Evolutionary conservation across 805 yeast genomes (phyloP).

Genomic region (Sugiyamaella chiloensis): DNA sequence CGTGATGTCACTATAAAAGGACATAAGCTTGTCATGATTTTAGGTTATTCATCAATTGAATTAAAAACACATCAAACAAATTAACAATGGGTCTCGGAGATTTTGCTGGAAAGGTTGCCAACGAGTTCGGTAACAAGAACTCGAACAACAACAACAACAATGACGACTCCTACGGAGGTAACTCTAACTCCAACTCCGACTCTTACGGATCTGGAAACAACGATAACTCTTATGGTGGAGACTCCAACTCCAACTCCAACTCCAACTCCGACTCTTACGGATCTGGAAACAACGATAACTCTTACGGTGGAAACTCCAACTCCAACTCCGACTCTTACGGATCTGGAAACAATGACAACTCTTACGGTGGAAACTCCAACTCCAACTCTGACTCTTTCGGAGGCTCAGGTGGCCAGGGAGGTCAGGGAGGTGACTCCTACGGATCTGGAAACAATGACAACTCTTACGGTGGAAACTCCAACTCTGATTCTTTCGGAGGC

Average conservation of each 20-base stretch:
- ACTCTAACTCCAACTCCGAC: neutral
- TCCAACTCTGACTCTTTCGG: slow-evolving; percentile 18
- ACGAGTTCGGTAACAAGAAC: neutral
- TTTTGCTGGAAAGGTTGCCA: slow-evolving; percentile 3
- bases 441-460: slow-evolving; percentile 20
- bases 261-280: slow-evolving; percentile 13
- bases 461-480: slow-evolving; percentile 14
- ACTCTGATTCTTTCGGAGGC: slow-evolving; percentile 13
- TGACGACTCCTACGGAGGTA: slow-evolving; percentile 9
- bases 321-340: slow-evolving; percentile 4
- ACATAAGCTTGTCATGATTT: neutral
- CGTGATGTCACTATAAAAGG: neutral
- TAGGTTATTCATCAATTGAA: neutral
- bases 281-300: slow-evolving; percentile 14
- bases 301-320: slow-evolving; percentile 5
- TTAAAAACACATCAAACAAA: neutral
- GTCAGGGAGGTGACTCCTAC: slow-evolving; percentile 6
- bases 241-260: slow-evolving; percentile 11
- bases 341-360: slow-evolving; percentile 23
- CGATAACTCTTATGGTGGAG: slow-evolving; percentile 3
- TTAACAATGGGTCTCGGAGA: slow-evolving; percentile 3
- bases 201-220: slow-evolving; percentile 1
- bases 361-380: slow-evolving; percentile 18
- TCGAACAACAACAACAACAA: neutral
- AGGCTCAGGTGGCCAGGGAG: slow-evolving; percentile 23